Conservation (phyloP, 345 rosid genomes). For the Populus euphratica region DNA sequence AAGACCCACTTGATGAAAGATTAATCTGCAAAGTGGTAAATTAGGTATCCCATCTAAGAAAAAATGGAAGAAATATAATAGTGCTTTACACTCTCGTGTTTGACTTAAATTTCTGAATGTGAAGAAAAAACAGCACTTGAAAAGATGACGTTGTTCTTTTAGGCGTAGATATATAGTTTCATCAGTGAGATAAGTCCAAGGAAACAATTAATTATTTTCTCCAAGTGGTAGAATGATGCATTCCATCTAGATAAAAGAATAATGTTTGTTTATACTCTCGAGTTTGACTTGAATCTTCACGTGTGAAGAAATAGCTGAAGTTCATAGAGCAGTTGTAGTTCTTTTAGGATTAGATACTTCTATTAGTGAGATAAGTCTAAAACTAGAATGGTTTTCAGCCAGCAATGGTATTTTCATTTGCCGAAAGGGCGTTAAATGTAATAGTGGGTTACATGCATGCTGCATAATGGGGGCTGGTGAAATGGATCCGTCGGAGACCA, state of each 20-base stretch:
- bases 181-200: too few relatives aligned
- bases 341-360: constrained; percentile 1
- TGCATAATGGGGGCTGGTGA: constrained; percentile 32
- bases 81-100: background rate
- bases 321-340: background rate
- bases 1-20: constrained; percentile 22
- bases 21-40: constrained; percentile 22
- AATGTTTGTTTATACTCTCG: constrained; percentile 15
- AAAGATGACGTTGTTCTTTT: too few relatives aligned
- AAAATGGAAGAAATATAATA: background rate
- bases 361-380: constrained; percentile 3
- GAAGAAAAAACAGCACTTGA: too few relatives aligned
- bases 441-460: constrained; percentile 22
- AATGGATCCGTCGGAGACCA: constrained; percentile 13
- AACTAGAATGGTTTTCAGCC: background rate
- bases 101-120: too few relatives aligned
- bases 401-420: constrained; percentile 8
- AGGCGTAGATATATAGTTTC: too few relatives aligned
- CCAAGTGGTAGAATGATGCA: constrained; percentile 32
- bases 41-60: constrained; percentile 30
- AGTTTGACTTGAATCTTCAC: constrained; percentile 33
- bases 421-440: background rate
- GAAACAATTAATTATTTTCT: background rate
- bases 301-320: constrained; percentile 20
- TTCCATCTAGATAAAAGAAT: constrained; percentile 18